These are phyloP conservation scores for Trichoderma harzianum DNA, from an alignment of 2,329 filamentous ascomycete species.

Conservation along the genomic window DNA sequence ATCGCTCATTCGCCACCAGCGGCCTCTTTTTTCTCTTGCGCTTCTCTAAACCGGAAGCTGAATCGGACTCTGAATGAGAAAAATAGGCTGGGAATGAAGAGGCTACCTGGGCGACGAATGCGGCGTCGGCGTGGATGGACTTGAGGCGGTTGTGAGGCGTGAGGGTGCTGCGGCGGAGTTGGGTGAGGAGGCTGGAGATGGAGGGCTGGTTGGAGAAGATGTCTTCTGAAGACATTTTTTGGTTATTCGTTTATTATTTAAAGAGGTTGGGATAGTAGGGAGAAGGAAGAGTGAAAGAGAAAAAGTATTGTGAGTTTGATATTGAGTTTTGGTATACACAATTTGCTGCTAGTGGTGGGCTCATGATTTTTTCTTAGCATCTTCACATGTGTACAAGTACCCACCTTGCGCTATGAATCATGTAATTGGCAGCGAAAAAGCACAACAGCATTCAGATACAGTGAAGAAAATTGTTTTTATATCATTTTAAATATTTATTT, in stretches of 20 bases:
- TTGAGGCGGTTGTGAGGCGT: constrained; percentile 76
- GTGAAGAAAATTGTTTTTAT: neutral
- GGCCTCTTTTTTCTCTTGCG: constrained; percentile 47
- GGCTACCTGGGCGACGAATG: constrained; percentile 65
- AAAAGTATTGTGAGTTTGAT: neutral
- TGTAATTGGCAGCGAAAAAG: neutral
- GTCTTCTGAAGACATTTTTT: constrained; percentile 25
- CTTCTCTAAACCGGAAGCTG: neutral
- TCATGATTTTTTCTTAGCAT: neutral
- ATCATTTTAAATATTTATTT: neutral
- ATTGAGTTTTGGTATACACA: neutral
- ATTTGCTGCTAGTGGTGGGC: neutral
- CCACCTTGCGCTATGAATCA: neutral
- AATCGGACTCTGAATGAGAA: neutral
- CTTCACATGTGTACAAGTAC: neutral
- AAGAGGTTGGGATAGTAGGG: too few species aligned
- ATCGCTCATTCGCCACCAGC: constrained; percentile 87
- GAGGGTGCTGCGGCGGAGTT: constrained; percentile 72
- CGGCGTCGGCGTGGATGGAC: constrained; percentile 74
- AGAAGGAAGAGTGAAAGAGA: neutral
- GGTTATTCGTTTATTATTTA: neutral
- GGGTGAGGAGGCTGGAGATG: constrained; percentile 66
- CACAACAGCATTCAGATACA: neutral
- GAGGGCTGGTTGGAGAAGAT: constrained; percentile 57
- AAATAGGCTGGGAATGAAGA: constrained; percentile 37